Percentiles rank a stretch among this genome's conserved stretches.
Evolutionary conservation across 2,329 filamentous ascomycete species (phyloP).

Genomic region (Ustilaginoidea virens): DNA sequence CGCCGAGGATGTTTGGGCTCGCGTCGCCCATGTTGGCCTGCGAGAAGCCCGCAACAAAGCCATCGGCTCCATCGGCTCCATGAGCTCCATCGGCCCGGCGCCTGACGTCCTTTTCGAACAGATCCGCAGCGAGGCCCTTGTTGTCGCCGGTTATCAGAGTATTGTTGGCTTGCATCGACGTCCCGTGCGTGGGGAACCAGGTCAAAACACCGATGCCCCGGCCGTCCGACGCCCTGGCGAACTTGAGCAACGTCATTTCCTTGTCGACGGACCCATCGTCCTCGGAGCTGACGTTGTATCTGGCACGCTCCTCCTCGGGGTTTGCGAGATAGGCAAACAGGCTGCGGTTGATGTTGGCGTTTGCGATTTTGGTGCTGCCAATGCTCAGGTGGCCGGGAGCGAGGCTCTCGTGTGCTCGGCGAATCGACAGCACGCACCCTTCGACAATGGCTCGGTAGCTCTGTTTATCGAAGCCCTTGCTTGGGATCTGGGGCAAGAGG

Average conservation of each 20-base stretch:
- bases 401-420: slow-evolving; percentile 51
- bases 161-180: slow-evolving; percentile 80
- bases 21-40: slow-evolving; percentile 86
- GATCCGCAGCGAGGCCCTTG: slow-evolving; percentile 74
- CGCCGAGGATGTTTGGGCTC: slow-evolving; percentile 68
- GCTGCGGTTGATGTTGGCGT: slow-evolving; percentile 73
- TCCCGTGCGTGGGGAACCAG: slow-evolving; percentile 86
- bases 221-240: slow-evolving; percentile 53
- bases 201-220: slow-evolving; percentile 69
- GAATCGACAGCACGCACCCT: slow-evolving; percentile 64
- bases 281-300: slow-evolving; percentile 34
- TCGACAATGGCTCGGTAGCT: slow-evolving; percentile 80
- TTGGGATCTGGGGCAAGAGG: slow-evolving; percentile 76
- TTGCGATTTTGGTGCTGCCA: slow-evolving; percentile 42
- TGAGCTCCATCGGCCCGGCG: slow-evolving; percentile 38
- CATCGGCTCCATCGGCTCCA: slow-evolving; percentile 41
- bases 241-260: slow-evolving; percentile 61
- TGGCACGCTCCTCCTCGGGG: slow-evolving; percentile 52
- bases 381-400: slow-evolving; percentile 49
- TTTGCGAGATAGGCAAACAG: slow-evolving; percentile 75
- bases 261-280: slow-evolving; percentile 46
- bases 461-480: slow-evolving; percentile 69
- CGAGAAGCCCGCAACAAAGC: slow-evolving; percentile 80
- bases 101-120: slow-evolving; percentile 60
- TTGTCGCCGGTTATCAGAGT: slow-evolving; percentile 82